A percentile compares a stretch with the other conserved stretches of the same genome.
Conservation (phyloP, 169 alveolate genomes). For the Neospora caninum region DNA sequence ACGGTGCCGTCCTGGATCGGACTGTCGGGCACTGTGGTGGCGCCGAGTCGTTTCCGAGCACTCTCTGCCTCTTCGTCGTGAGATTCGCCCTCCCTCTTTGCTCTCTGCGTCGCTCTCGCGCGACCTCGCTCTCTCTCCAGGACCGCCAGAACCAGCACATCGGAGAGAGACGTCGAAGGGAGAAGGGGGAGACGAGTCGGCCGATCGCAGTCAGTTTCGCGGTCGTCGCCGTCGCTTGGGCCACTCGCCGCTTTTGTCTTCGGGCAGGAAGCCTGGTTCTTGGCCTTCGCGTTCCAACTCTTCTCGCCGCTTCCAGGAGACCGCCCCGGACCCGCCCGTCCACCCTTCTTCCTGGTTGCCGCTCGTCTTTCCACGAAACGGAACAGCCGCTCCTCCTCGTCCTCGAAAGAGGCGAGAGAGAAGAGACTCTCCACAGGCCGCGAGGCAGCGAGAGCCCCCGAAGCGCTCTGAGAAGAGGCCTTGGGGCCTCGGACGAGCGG, state of each 20-base stretch:
- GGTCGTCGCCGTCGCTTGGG: not conserved
- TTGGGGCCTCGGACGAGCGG: not conserved
- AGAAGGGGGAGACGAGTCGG: constrained; percentile 3
- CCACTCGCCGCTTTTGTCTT: not conserved
- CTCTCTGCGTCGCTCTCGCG: not conserved
- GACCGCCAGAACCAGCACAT: not conserved
- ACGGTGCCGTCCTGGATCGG: too few species aligned
- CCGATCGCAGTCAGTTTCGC: not conserved
- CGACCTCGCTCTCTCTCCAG: not conserved
- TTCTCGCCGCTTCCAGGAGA: not conserved
- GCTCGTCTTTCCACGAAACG: not conserved
- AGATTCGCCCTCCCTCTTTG: not conserved
- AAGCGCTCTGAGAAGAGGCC: not conserved
- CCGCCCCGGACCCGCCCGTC: too few species aligned
- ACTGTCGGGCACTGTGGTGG: too few species aligned
- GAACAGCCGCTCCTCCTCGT: not conserved
- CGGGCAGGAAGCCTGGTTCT: not conserved
- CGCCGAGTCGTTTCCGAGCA: too few species aligned
- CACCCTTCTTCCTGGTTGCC: not conserved
- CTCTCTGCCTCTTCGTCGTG: too few species aligned
- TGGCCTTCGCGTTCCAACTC: not conserved
- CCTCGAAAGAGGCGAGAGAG: not conserved
- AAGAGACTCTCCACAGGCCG: not conserved
- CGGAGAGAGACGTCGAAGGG: constrained; percentile 6
- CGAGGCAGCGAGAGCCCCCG: not conserved